Conservation (phyloP, 805 yeast genomes). For the Candida wancherniae region DNA sequence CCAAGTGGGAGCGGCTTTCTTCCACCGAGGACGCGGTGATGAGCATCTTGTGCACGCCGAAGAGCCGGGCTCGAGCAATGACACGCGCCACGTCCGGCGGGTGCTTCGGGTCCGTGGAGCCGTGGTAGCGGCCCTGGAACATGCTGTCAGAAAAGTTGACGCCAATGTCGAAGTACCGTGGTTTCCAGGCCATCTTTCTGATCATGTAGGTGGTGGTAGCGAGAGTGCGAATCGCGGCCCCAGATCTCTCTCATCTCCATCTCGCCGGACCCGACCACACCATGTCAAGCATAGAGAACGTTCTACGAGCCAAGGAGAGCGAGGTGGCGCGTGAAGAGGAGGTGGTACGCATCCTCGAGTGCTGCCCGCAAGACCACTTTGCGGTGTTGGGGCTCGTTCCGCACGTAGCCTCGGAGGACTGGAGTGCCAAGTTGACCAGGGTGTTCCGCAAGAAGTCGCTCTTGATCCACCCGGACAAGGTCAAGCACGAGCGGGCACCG, state of each 20-base stretch:
- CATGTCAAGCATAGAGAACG: slow-evolving; percentile 12
- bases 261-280: background rate
- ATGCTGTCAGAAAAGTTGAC: slow-evolving; percentile 85
- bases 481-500: slow-evolving; percentile 51
- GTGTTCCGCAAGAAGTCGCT: slow-evolving; percentile 55
- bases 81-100: slow-evolving; percentile 61
- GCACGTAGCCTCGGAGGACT: slow-evolving; percentile 34
- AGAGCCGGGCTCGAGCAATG: slow-evolving; percentile 57
- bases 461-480: slow-evolving; percentile 66
- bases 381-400: slow-evolving; percentile 45
- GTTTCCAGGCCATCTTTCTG: too few species aligned
- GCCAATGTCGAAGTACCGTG: slow-evolving; percentile 43
- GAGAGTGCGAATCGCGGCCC: too few species aligned
- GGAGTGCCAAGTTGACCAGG: slow-evolving; percentile 36
- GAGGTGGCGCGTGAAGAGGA: slow-evolving; percentile 44
- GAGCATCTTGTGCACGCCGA: slow-evolving; percentile 64
- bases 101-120: slow-evolving; percentile 52
- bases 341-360: slow-evolving; percentile 47
- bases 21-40: slow-evolving; percentile 77
- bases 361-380: slow-evolving; percentile 50
- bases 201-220: too few species aligned
- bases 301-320: slow-evolving; percentile 21
- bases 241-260: too few species aligned
- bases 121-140: slow-evolving; percentile 79
- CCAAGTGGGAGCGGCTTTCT: slow-evolving; percentile 62